Base-by-base conservation (phyloP, 306 rosid genomes). In the Prunus dulcis region DNA sequence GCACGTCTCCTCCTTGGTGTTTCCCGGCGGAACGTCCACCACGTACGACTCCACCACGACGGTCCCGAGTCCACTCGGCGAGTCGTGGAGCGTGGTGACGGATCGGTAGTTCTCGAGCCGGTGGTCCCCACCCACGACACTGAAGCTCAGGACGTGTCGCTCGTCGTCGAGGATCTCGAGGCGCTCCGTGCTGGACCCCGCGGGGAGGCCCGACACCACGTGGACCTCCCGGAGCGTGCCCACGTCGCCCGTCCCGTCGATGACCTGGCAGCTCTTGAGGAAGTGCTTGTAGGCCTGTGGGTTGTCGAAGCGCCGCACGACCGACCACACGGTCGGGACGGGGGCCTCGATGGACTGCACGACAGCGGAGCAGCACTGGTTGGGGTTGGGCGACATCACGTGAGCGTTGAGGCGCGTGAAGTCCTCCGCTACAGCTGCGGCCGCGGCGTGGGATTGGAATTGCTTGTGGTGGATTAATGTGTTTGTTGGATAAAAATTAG, bases 91-190 rank as follows among this genome's bases (percentile, higher is more conserved):
- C 3, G 96, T 86, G 32, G 97, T 95, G 28, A 95, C 97, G 2
- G 98, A 95, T 25, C 91, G 75, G 89, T 95, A 95, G 73, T 95
- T 95, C 52, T 74, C 81, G 2, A 89, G 85, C 14, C 98, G 87
- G 80, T 95, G 97, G 79, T 89, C 97, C 2, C 98, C 98, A 5
- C 98, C 98, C 17, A 95, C 88, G 2, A 95, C 90, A 79, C 98
- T 89, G 82, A 95, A 95, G 82, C 98, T 92, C 71, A 92, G 70
- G 45, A 95, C 93, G 84, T 95, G 98, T 9, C 86, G 80, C 79
- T 95, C 98, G 34, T 95, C 97, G 84, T 95, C 98, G 0, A 95
- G 91, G 76, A 95, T 95, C 93, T 95, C 98, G 0, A 95, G 72
- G 49, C 98, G 58, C 85, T 95, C 97, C 5, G 92, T 95, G 89